Evolutionary conservation across 2,329 filamentous ascomycete species (phyloP), one percentile per base, ranked within the genome.

Genomic region (Aspergillus spinulosporus): DNA sequence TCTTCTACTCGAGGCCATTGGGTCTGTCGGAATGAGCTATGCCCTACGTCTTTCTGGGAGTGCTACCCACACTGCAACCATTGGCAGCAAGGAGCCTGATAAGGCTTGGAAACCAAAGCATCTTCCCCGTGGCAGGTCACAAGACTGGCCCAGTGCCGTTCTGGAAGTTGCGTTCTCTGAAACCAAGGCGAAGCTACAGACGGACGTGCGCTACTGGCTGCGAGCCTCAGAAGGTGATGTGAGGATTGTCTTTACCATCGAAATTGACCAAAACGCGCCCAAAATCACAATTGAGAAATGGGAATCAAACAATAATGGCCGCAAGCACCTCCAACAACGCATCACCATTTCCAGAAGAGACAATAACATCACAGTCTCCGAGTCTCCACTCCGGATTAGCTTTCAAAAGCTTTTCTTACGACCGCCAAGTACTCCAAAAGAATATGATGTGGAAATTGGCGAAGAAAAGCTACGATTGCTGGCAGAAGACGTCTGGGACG

Each of bases 351-450:
- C 7, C 0, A 21, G 14, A 54, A 43, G n/a, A 32, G 6, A 28
- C 15, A 31, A n/a, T 28, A n/a, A 21, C 4, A 39, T 56, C 26
- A 44, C 2, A n/a, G 31, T 50, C 26, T 3, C 48, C 3, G 36
- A 43, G 3, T 37, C 34, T 8, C 45, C 57, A 5, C 37, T 56
- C 4, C 28, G 49, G 21, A 49, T 59, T 28, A 49, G 43, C 3
- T 56, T 59, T 42, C 49, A 59, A 26, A 43, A 32, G 31, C 45
- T 59, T 6, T 59, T 56, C 31, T 53, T 59, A 3, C 31, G 49
- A 39, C 32, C 48, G 29, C 39, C 43, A 9, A 57, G 1, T 7
- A 26, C 21, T 3, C 45, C 55, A 15, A 31, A n/a, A 31, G 49
- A 53, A 29, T 36, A 21, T 9, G 26, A 39, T 34, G 54, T 57